Evolutionary conservation across 2,329 filamentous ascomycete species (phyloP), one percentile per base, ranked within the genome.

Genomic region (Hansfordia pulvinata): DNA sequence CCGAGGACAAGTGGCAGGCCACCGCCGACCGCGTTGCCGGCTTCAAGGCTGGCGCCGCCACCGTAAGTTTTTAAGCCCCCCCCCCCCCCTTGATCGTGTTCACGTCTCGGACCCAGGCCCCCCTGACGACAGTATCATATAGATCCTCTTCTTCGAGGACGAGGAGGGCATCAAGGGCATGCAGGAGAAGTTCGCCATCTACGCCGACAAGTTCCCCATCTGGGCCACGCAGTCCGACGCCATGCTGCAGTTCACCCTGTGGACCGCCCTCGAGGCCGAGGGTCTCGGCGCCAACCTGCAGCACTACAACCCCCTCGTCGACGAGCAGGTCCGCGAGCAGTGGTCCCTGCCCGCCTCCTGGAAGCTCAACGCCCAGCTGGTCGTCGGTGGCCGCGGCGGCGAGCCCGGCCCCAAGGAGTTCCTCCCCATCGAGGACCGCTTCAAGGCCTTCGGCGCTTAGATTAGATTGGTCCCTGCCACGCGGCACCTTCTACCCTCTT

Each of bases 261-360:
- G 85, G 85, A 76, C 76, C 11, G 80, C 76, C 4, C 71, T 93
- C 30, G 80, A 86, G 58, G 65, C 76, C 33, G 83, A 90, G 50
- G 84, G 85, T 17, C 69, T 92, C 30, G 84, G 84, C 38, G 80
- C 77, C 49, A 93, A 86, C 64, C 66, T 93, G 28, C 85, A 93
- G 65, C 85, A 93, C 62, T 93, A 93, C 65, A 90, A 84, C 68
- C 84, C 84, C 12, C 54, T 93, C 31, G 71, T 92, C 40, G 79
- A 93, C 56, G 62, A 65, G 37, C 71, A 75, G 58, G 77, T 85
- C 28, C 56, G 65, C 23, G 60, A 55, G 34, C 59, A 71, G 40
- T 93, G 82, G 79, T 64, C 65, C 30, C 42, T 93, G 17, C 78
- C 81, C 22, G 44, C 56, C 11, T 65, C 67, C 41, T 93, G 85